These are phyloP conservation scores for Hebeloma cylindrosporum DNA, from an alignment of 768 basidiomycete genomes.

Conservation along the genomic window DNA sequence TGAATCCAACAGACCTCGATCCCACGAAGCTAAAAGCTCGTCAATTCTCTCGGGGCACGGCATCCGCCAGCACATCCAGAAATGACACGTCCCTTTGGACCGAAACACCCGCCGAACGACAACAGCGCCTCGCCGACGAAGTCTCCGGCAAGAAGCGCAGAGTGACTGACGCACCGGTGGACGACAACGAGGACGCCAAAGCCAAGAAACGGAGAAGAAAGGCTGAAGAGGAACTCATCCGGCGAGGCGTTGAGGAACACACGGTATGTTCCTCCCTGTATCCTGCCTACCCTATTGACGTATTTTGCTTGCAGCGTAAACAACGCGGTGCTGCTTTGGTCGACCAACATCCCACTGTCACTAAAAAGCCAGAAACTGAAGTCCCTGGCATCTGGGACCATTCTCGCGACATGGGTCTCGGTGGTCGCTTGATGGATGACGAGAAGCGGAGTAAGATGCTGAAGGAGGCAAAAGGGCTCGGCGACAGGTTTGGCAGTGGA, in stretches of 20 bases:
- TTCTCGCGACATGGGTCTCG: slow-evolving; percentile 82
- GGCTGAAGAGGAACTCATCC: slow-evolving; percentile 66
- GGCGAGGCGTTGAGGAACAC: slow-evolving; percentile 74
- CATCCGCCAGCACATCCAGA: slow-evolving; percentile 41
- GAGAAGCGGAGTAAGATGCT: slow-evolving; percentile 74
- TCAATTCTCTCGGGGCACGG: slow-evolving; percentile 66
- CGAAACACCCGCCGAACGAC: slow-evolving; percentile 91
- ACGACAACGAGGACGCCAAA: slow-evolving; percentile 41
- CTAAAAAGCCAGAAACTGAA: slow-evolving; percentile 46
- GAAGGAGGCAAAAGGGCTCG: slow-evolving; percentile 76
- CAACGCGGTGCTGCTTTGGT: slow-evolving; percentile 56
- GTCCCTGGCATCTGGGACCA: slow-evolving; percentile 87
- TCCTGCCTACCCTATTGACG: slow-evolving; percentile 1
- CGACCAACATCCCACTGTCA: slow-evolving; percentile 43
- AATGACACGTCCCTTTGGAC: slow-evolving; percentile 85
- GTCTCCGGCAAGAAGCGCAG: slow-evolving; percentile 87
- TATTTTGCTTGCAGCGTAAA: slow-evolving; percentile 34
- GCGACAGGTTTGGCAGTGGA: slow-evolving; percentile 80
- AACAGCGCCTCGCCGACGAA: slow-evolving; percentile 91
- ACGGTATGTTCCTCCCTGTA: slow-evolving; percentile 49
- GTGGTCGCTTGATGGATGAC: slow-evolving; percentile 90
- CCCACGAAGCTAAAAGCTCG: slow-evolving; percentile 80
- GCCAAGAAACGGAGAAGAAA: slow-evolving; percentile 55
- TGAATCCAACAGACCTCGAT: slow-evolving; percentile 63
- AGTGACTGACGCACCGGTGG: slow-evolving; percentile 52